Evolutionary conservation across 2,329 filamentous ascomycete genomes (phyloP), one percentile per base, ranked within the genome.

Genomic region (Atkinsonella hypoxylon): DNA sequence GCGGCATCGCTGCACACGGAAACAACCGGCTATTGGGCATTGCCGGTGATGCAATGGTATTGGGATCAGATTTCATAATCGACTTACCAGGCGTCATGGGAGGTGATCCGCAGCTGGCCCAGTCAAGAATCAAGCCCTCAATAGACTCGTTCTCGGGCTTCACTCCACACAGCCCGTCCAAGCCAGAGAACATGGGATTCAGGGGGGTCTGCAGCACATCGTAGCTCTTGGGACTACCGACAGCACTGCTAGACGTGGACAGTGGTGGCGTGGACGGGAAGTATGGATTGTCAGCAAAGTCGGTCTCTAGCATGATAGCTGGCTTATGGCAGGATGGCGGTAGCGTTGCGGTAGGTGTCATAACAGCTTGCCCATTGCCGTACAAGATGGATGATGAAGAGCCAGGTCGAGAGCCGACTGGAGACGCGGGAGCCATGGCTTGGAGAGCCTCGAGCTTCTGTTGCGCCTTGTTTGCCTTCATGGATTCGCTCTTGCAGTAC

Each of bases 1-100:
- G 12, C 15, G 13, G 40, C 20, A 10, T 31, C 13, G 26, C 26
- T 8, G 26, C 26, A 7, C 26, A 8, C 26, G 26, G 26, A 26
- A 7, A 32, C 17, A 36, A 1, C n/a, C 3, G 17, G 6, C 31
- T 17, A 30, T n/a, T 12, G 17, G 17, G 4, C 30, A 43, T 32
- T 10, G 30, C n/a, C 9, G 26, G 38, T 2, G 4, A 34, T 22
- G 18, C 2, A 7, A 2, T 26, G 4, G 8, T 7, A 26, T 26
- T 26, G 5, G 8, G 26, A 7, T 26, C 6, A 26, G 8, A 26
- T 26, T 8, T 26, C 8, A 26, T 26, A 26, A 26, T 17, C 13
- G 18, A 80, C 88, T 74, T 83, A 95, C 89, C 82, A 79, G 90
- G 89, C 61, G 89, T 94, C 79, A 95, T 81, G 22, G 89, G 88